These are phyloP conservation scores for Aspergillus carlsbadensis DNA, from an alignment of 495 filamentous ascomycete species.

Conservation along the genomic window DNA sequence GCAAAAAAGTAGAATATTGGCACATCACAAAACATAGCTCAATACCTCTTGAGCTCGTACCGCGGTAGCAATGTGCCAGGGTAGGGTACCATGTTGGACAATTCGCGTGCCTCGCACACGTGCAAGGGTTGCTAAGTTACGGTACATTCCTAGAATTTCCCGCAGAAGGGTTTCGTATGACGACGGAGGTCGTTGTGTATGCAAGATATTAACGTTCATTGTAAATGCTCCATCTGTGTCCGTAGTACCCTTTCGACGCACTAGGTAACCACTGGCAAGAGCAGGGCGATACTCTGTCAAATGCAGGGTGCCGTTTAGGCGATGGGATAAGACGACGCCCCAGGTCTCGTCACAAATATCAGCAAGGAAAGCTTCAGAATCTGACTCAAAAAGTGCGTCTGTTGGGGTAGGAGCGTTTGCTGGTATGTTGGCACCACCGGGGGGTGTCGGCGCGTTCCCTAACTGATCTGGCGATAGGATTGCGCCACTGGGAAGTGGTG, in stretches of 20 bases:
- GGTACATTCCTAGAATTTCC: slow-evolving; percentile 74
- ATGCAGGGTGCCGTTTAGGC: slow-evolving; percentile 65
- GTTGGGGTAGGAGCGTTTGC: slow-evolving; percentile 58
- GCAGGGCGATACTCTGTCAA: slow-evolving; percentile 62
- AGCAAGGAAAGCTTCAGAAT: slow-evolving; percentile 70
- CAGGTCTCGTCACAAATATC: slow-evolving; percentile 81
- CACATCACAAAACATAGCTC: slow-evolving; percentile 43
- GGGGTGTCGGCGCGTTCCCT: slow-evolving; percentile 36
- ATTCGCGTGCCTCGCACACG: slow-evolving; percentile 65
- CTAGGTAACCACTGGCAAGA: slow-evolving; percentile 70
- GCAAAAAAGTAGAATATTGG: slow-evolving; percentile 4
- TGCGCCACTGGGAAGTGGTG: slow-evolving; percentile 45
- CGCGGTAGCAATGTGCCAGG: slow-evolving; percentile 85
- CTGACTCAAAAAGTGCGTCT: slow-evolving; percentile 54
- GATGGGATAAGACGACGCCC: slow-evolving; percentile 70
- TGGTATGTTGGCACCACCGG: slow-evolving; percentile 22
- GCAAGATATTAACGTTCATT: slow-evolving; percentile 66
- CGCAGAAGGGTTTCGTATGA: slow-evolving; percentile 60
- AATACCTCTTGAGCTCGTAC: slow-evolving; percentile 57
- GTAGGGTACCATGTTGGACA: slow-evolving; percentile 61
- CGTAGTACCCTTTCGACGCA: slow-evolving; percentile 67
- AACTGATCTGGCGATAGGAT: slow-evolving; percentile 46
- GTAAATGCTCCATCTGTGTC: slow-evolving; percentile 61
- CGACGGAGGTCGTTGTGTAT: slow-evolving; percentile 45
- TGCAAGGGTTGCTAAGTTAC: slow-evolving; percentile 72